Evolutionary conservation across 129 eudicot species (phyloP), one percentile per base, ranked within the genome.

Genomic region (Arctium lappa): DNA sequence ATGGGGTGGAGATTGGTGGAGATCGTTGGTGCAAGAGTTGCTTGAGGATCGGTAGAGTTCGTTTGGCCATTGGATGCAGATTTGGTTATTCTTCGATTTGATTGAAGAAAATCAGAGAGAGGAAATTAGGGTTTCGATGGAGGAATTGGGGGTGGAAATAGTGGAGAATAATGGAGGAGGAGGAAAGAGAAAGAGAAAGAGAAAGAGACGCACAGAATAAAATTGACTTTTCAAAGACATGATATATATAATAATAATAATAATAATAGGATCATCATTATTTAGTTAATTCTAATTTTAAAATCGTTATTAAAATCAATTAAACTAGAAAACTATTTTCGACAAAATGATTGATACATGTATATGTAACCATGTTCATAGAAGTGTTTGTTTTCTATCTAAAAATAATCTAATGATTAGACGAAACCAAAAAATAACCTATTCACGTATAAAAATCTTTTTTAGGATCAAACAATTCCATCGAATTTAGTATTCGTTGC

Each of bases 41-140:
- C 53, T 88, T 86, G 75, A 90, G 84, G 80, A 90, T 80, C 0
- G 94, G 88, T 37, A 84, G 79, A 69, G 87, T 36, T 79, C 91
- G 88, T 82, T 83, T 74, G 1, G 93, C 89, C 90, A 87, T 87
- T 44, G 74, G 71, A 39, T 22, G 37, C 34, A 10, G 79, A 66
- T 4, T 65, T 66, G 42, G 1, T 74, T 30, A 16, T 85, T 80
- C n/a, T 85, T 80, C n/a, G 82, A 77, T 76, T 34, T 2, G 12
- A 16, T 48, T 65, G 72, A 73, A 39, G 48, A 68, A 65, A 69
- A 63, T 44, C 12, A 22, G 3, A 73, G 42, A 69, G 8, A 27
- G 44, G 78, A 6, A 8, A 77, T 78, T 84, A 78, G 87, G 87
- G 87, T 84, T 84, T 84, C 1, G 69, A 65, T 38, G 33, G 78